A percentile compares a stretch with the other conserved stretches of the same genome.
phyloP scores from a whole-genome alignment of 441 rosid genomes.

The Corymbia calophylla region DNA sequence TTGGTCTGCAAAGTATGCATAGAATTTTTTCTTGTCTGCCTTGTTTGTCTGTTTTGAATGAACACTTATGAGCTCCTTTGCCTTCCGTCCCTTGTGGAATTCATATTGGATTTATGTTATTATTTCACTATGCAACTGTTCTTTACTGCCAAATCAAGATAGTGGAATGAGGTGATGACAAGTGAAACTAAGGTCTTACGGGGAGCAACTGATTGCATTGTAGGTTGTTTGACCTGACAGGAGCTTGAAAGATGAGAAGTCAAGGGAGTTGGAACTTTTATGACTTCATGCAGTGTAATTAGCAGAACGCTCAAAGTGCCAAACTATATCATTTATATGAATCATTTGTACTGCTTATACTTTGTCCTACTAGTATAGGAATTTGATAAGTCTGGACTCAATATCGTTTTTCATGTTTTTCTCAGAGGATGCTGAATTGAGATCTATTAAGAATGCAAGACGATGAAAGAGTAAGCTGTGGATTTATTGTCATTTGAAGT shows the following conservation, averaged over 20 bases:
- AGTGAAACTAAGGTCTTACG: not conserved
- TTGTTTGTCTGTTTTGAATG: not conserved
- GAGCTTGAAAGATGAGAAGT: not conserved
- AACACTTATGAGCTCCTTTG: not conserved
- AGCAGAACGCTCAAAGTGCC: not conserved
- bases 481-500: not conserved
- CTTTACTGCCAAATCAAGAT: not conserved
- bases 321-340: not conserved
- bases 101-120: not conserved
- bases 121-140: not conserved
- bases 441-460: not conserved
- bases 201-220: not conserved
- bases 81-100: not conserved
- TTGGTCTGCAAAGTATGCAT: not conserved
- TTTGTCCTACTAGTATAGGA: not conserved
- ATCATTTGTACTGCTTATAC: not conserved
- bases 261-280: not conserved
- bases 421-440: not conserved
- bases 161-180: not conserved
- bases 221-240: not conserved
- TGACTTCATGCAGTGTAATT: not conserved
- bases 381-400: not conserved
- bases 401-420: not conserved
- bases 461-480: not conserved
- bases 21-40: not conserved